A percentile compares a stretch with the other conserved stretches of the same genome.
Evolutionary conservation across 306 rosid species (phyloP).

Genomic region (Glycine tomentella): DNA sequence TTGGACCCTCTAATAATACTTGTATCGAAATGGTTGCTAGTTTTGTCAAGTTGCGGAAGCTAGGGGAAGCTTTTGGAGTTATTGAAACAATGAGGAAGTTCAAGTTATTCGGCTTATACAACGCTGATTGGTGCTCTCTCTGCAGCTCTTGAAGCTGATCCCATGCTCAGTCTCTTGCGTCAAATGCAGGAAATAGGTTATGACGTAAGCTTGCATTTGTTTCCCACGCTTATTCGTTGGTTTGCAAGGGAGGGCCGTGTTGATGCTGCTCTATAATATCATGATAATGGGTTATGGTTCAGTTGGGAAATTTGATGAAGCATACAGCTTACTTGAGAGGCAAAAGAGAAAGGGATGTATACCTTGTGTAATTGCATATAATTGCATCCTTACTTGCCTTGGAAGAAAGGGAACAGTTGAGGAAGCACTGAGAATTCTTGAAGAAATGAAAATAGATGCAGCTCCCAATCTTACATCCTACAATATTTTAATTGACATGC

Average conservation of each 20-base stretch:
- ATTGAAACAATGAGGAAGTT: constrained; percentile 90
- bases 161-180: constrained; percentile 72
- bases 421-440: constrained; percentile 73
- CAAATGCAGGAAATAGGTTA: constrained; percentile 98
- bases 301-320: constrained; percentile 88
- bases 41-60: constrained; percentile 60
- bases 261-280: constrained; percentile 91
- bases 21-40: constrained; percentile 69
- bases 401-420: constrained; percentile 76
- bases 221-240: constrained; percentile 85
- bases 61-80: constrained; percentile 70
- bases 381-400: constrained; percentile 82
- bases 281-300: constrained; percentile 98
- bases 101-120: constrained; percentile 90
- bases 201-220: constrained; percentile 79
- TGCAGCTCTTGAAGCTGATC: constrained; percentile 60
- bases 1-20: constrained; percentile 66
- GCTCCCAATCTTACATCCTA: constrained; percentile 84
- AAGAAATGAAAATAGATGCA: constrained; percentile 91
- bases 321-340: constrained; percentile 86
- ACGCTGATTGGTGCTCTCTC: constrained; percentile 86
- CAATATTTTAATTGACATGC: constrained; percentile 85
- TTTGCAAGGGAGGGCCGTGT: constrained; percentile 80
- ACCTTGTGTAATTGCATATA: constrained; percentile 85
- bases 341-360: constrained; percentile 89